Evolutionary conservation across 2,329 filamentous ascomycete species (phyloP), one percentile per base, ranked within the genome.

Genomic region (Didymellaceae sp.): DNA sequence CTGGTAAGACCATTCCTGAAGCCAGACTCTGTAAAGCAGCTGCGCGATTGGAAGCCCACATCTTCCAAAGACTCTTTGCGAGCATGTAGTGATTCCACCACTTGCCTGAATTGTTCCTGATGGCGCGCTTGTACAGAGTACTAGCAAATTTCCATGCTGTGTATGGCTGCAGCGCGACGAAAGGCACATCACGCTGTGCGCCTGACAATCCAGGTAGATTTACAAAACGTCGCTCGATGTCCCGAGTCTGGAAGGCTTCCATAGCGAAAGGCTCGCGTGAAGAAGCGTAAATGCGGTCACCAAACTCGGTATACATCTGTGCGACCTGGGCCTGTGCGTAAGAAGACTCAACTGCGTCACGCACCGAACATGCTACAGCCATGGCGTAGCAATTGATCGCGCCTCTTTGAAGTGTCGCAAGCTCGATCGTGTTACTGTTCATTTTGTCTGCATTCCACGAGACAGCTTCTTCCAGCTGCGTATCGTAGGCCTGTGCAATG

Each of bases 371-470:
- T 14, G 86, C 83, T 31, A 86, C 77, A 6, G 87, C 86, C 85
- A 89, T 88, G 3, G 82, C 77, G 58, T 84, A 85, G 68, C 90
- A 93, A 70, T 96, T 90, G 35, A 96, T 92, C 1, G 90, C 87
- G 62, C 85, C 85, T 24, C 90, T 84, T 70, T 96, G 90, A 54
- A 89, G 83, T 42, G 84, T 85, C 18, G 91, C 82, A 34, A 96
- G 74, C 50, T 95, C 90, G 4, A 78, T 76, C 46, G 88, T 86
- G 62, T 88, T 87, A 68, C 89, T 93, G 74, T 96, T 96, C 74
- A 96, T 87, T 73, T 95, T 96, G 61, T 96, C 91, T 1, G 91
- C 89, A 16, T 87, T 89, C 91, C 91, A 96, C 5, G 92, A 83
- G 5, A 95, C 89, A 6, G 87, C 85, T 71, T 96, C 91, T 56